Base-by-base conservation (phyloP, 306 rosid genomes). In the Begonia peltatifolia region DNA sequence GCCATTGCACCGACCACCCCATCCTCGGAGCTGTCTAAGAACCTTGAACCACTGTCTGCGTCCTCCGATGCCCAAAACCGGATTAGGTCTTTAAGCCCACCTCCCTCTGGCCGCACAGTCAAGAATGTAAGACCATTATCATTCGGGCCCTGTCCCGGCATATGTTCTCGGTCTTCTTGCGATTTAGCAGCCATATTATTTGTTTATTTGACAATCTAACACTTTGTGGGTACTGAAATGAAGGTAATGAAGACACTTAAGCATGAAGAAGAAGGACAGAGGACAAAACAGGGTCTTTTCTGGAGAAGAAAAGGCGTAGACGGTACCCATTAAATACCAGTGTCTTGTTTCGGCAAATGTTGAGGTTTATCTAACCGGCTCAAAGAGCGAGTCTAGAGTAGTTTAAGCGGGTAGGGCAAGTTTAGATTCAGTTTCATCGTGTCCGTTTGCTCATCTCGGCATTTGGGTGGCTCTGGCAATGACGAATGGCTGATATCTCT, bases 91-190 rank as follows among this genome's bases (percentile, higher is more conserved):
- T 48, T 14, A 17, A 81, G 2, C 35, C 80, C 73, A 42, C 75
- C 89, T 6, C 69, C 78, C 54, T 81, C 82, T 9, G 94, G 94
- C 52, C 68, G 57, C 13, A 84, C 69, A 59, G 74, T 72, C 66
- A 84, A 54, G 73, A 63, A 81, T 42, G 69, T 57, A 9, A 52
- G 67, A 52, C 55, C 63, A 56, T 25, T 20, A 20, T 41, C 68
- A 0, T 20, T 20, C 23, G 23, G 2, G 23, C 23, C 23, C 23
- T 3, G 23, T 50, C 12, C 42, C 36, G 7, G 11, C 17, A 36
- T 14, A 35, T 46, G 14, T 41, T 38, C 47, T 42, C 42, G 41
- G 12, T 17, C 23, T 38, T 14, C 41, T 46, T 20, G 12, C n/a
- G 16, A 42, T 46, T 49, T 16, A 3, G 38, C n/a, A 2, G 58